A percentile compares a stretch with the other conserved stretches of the same genome.
phyloP scores from a whole-genome alignment of 305 asterid species.

The Solanum hybrid region DNA sequence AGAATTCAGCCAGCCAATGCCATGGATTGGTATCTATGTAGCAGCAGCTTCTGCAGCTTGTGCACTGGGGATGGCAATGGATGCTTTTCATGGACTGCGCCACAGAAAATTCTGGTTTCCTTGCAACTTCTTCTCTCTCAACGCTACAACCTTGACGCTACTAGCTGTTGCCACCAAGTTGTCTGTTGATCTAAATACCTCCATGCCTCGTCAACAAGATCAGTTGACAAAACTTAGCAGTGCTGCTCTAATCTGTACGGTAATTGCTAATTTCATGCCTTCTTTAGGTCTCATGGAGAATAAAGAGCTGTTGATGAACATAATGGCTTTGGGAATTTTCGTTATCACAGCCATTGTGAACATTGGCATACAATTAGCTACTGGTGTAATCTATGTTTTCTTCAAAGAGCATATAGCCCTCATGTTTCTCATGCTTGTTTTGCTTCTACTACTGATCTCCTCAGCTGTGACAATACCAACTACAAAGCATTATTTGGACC shows the following conservation, averaged over 20 bases:
- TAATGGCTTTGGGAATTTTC: constrained; percentile 57
- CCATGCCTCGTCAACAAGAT: constrained; percentile 68
- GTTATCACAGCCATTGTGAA: constrained; percentile 57
- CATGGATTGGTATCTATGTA: constrained; percentile 64
- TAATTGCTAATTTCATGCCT: constrained; percentile 65
- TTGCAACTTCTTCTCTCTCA: constrained; percentile 50
- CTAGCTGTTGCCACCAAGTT: constrained; percentile 50
- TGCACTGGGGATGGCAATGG: constrained; percentile 43
- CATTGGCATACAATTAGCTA: constrained; percentile 55
- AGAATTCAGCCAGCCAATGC: constrained; percentile 55
- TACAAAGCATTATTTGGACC: constrained; percentile 47
- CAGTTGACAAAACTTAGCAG: constrained; percentile 76
- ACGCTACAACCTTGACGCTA: constrained; percentile 57
- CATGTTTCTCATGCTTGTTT: constrained; percentile 42
- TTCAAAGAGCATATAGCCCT: constrained; percentile 39
- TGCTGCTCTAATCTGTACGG: constrained; percentile 47
- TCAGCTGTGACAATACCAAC: constrained; percentile 61
- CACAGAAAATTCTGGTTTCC: constrained; percentile 52
- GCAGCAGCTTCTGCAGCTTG: constrained; percentile 56
- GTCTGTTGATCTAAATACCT: constrained; percentile 52
- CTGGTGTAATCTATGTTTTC: constrained; percentile 64
- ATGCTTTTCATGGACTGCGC: constrained; percentile 40
- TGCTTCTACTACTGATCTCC: constrained; percentile 37
- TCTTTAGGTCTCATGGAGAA: constrained; percentile 57
- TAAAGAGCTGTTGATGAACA: constrained; percentile 56